A percentile compares a stretch with the other conserved stretches of the same genome.
These are phyloP conservation scores for Solanum phureja DNA, from an alignment of 257 asterid genomes.

Conservation along the genomic window DNA sequence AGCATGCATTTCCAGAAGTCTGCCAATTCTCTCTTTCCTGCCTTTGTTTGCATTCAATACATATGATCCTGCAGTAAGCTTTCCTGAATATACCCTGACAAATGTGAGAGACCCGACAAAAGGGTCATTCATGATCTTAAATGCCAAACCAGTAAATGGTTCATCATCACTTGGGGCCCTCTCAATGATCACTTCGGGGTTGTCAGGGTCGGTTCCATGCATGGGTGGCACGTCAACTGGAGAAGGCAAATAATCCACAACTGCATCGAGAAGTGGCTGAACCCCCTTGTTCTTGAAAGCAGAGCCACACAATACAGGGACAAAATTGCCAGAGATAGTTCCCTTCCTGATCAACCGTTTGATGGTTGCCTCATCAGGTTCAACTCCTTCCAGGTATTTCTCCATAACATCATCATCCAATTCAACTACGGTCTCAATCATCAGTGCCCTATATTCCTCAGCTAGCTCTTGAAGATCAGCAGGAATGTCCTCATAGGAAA, in stretches of 20 bases:
- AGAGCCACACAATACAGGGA: constrained; percentile 88
- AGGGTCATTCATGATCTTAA: constrained; percentile 90
- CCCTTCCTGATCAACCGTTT: constrained; percentile 69
- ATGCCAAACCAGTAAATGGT: constrained; percentile 90
- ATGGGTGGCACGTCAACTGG: constrained; percentile 83
- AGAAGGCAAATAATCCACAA: constrained; percentile 84
- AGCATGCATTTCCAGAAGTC: constrained; percentile 95
- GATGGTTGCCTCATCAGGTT: constrained; percentile 73
- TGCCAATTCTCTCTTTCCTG: constrained; percentile 86
- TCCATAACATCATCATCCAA: constrained; percentile 87
- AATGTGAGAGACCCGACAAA: constrained; percentile 94
- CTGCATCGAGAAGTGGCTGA: constrained; percentile 86
- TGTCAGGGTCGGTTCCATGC: constrained; percentile 89
- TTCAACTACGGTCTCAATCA: constrained; percentile 76
- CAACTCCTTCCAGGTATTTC: constrained; percentile 71
- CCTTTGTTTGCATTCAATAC: constrained; percentile 85
- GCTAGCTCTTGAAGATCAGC: too few relatives aligned
- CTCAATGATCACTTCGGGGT: constrained; percentile 52
- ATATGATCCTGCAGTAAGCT: constrained; percentile 80
- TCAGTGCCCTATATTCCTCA: constrained; percentile 30
- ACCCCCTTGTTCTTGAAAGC: constrained; percentile 97
- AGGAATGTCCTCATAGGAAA: too few relatives aligned
- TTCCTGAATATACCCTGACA: constrained; percentile 76
- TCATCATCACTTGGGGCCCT: constrained; percentile 52
- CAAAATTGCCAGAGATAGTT: constrained; percentile 50